Conservation (phyloP, 352 stramenopile species). For the Phytopythium helicoides region DNA sequence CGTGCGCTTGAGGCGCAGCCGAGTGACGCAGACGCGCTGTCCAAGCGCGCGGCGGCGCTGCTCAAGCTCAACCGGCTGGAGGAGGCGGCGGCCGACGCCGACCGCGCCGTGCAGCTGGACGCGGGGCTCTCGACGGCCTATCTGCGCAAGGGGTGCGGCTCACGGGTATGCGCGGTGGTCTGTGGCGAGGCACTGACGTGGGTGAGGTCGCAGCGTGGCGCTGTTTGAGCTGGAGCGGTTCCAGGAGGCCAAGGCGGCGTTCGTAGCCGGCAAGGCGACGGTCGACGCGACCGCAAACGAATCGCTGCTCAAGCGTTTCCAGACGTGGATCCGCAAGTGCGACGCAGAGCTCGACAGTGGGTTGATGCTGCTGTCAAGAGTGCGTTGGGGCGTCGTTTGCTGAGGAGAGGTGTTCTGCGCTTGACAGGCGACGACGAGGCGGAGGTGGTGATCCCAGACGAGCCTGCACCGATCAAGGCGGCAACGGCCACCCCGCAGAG, state of each 20-base stretch:
- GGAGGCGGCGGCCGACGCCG: slow-evolving; percentile 53
- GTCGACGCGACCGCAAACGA: slow-evolving; percentile 25
- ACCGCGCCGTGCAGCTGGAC: slow-evolving; percentile 49
- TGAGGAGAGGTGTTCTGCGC: slow-evolving; percentile 5
- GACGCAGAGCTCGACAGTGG: slow-evolving; percentile 76
- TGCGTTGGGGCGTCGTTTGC: background rate
- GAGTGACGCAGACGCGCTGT: slow-evolving; percentile 46
- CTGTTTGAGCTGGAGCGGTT: slow-evolving; percentile 84
- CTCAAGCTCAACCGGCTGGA: slow-evolving; percentile 65
- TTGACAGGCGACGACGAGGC: slow-evolving; percentile 16
- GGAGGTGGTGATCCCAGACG: slow-evolving; percentile 25
- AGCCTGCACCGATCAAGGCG: slow-evolving; percentile 6
- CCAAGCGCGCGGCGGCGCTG: slow-evolving; percentile 65
- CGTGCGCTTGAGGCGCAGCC: slow-evolving; percentile 34
- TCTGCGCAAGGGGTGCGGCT: slow-evolving; percentile 60
- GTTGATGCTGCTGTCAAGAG: slow-evolving; percentile 3
- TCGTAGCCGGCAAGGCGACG: slow-evolving; percentile 44
- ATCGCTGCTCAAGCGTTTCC: slow-evolving; percentile 50
- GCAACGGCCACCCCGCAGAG: background rate
- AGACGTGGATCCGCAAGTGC: slow-evolving; percentile 88
- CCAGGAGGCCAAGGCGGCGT: slow-evolving; percentile 54
- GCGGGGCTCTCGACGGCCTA: slow-evolving; percentile 49
- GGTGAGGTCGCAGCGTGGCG: slow-evolving; percentile 24
- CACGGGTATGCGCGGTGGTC: background rate
- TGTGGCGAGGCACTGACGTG: background rate